Evolutionary conservation across 75 land plant species (phyloP).

Genomic region (Selaginella moellendorffii): DNA sequence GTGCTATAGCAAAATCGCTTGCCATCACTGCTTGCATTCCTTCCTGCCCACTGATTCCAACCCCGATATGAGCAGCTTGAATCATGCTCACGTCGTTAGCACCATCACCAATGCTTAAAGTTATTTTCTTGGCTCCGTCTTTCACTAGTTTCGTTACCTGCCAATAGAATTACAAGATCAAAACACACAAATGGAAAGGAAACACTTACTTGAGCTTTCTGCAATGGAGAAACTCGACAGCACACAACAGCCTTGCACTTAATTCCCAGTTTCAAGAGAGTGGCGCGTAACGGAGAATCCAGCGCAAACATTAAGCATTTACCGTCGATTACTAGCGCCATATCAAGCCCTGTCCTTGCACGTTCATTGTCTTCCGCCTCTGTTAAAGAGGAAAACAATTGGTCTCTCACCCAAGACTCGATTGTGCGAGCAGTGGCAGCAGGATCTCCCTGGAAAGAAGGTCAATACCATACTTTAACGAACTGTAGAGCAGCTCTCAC

Average conservation of each 20-base stretch:
- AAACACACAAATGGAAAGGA: background rate
- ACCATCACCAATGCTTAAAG: conserved; percentile 98
- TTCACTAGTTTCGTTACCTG: conserved; percentile 92
- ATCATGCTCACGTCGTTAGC: conserved; percentile 99
- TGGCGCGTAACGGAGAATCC: conserved; percentile 66
- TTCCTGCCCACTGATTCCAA: conserved; percentile 95
- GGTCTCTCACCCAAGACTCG: conserved; percentile 41
- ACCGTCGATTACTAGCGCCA: conserved; percentile 94
- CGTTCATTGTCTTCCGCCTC: conserved; percentile 42
- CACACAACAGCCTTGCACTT: conserved; percentile 92
- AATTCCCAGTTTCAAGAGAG: conserved; percentile 59
- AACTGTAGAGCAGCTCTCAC: no score
- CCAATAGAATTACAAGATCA: no score
- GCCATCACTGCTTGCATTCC: conserved; percentile 99
- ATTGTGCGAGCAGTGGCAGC: conserved; percentile 64
- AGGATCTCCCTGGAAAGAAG: conserved; percentile 52
- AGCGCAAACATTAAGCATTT: conserved; percentile 96
- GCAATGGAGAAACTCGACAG: conserved; percentile 96
- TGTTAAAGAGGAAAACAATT: conserved; percentile 41
- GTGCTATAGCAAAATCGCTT: conserved; percentile 99
- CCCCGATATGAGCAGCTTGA: conserved; percentile 99
- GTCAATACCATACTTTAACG: background rate
- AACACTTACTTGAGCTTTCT: conserved; percentile 81
- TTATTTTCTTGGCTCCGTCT: conserved; percentile 83
- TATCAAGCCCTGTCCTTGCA: conserved; percentile 30